These are phyloP conservation scores for Pterulicium gracile DNA, from an alignment of 1,284 basidiomycete species.

Conservation along the genomic window DNA sequence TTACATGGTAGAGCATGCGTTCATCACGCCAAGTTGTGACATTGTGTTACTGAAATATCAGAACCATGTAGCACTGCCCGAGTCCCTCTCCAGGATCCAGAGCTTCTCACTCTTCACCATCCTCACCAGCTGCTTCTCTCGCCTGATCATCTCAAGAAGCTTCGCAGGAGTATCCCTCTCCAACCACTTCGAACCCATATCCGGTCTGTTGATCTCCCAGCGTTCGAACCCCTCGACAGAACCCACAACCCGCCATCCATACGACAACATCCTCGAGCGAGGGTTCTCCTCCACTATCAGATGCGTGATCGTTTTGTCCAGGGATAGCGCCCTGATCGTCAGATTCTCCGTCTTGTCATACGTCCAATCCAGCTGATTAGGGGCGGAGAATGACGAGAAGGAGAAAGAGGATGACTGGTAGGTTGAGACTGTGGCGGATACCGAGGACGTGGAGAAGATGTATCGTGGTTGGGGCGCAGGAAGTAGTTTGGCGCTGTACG, in stretches of 20 bases:
- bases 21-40: too few relatives aligned
- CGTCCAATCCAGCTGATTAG: conserved; percentile 31
- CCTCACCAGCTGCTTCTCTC: conserved; percentile 20
- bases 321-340: conserved; percentile 28
- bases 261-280: conserved; percentile 7
- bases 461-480: conserved; percentile 8
- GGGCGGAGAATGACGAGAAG: background rate
- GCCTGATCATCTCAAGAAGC: conserved; percentile 11
- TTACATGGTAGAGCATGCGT: too few relatives aligned
- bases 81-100: conserved; percentile 35
- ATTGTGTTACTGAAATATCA: too few relatives aligned
- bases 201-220: conserved; percentile 25
- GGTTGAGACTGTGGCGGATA: background rate
- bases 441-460: background rate
- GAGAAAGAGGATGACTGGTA: background rate
- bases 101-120: conserved; percentile 35
- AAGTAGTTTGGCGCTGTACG: conserved; percentile 24
- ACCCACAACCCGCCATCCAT: conserved; percentile 31
- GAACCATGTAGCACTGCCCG: background rate
- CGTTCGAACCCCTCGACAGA: conserved; percentile 37
- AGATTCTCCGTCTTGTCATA: conserved; percentile 77
- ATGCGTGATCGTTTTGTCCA: conserved; percentile 40
- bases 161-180: conserved; percentile 10
- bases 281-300: conserved; percentile 37
- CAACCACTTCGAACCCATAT: conserved; percentile 13